phyloP scores from a whole-genome alignment of 306 rosid species.

The Lupinus albus region DNA sequence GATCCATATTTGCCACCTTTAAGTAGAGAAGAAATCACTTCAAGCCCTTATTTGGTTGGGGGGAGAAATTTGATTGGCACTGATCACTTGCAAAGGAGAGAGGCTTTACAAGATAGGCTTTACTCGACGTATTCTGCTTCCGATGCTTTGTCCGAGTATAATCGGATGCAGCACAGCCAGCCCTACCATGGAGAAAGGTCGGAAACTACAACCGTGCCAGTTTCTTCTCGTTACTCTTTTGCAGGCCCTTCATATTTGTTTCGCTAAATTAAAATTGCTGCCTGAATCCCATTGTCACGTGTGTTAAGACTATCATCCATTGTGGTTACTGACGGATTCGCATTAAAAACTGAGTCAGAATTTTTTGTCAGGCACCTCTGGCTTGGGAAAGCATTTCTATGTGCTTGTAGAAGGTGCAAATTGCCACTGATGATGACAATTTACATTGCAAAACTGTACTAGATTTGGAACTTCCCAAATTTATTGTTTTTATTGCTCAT shows the following conservation, averaged over 20 bases:
- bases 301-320: neutral
- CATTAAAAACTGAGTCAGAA: neutral
- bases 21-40: conserved; percentile 60
- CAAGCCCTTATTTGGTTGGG: conserved; percentile 49
- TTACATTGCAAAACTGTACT: neutral
- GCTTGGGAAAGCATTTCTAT: neutral
- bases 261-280: conserved; percentile 45
- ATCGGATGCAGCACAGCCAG: conserved; percentile 42
- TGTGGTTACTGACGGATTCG: neutral
- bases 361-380: conserved; percentile 3
- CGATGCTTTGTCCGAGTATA: conserved; percentile 52
- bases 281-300: neutral
- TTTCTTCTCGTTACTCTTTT: conserved; percentile 70
- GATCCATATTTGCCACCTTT: conserved; percentile 51
- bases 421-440: neutral
- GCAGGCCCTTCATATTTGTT: conserved; percentile 58
- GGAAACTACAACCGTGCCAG: conserved; percentile 49
- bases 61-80: conserved; percentile 45
- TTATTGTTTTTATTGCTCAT: neutral
- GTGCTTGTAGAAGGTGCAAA: neutral
- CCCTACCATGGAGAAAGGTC: conserved; percentile 38
- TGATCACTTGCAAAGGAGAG: conserved; percentile 58
- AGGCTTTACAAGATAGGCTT: conserved; percentile 51
- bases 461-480: conserved; percentile 1
- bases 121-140: conserved; percentile 59